Percentiles rank a stretch among this genome's conserved stretches.
These are phyloP conservation scores for Quercus tomentella DNA, from an alignment of 331 rosid genomes.

Conservation along the genomic window DNA sequence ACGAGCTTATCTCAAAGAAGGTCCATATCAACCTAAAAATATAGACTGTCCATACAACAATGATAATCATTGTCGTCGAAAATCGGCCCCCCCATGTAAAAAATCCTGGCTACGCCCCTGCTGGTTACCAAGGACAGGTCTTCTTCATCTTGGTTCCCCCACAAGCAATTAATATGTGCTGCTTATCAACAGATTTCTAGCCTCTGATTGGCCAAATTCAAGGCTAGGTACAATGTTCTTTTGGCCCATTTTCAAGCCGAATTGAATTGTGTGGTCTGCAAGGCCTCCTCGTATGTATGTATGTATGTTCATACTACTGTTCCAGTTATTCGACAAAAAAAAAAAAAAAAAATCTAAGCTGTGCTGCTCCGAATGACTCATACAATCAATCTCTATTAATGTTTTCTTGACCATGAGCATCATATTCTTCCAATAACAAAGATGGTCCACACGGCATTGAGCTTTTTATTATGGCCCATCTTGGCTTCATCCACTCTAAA, in stretches of 20 bases:
- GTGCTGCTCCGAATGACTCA: neutral
- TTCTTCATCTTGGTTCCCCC: constrained; percentile 17
- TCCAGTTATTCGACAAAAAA: neutral
- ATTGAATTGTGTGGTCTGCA: constrained; percentile 21
- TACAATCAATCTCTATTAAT: neutral
- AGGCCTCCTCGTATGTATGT: neutral
- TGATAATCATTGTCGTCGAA: no score
- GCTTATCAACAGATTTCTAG: constrained; percentile 7
- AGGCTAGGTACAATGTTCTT: neutral
- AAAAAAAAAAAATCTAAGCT: neutral
- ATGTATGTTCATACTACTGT: neutral
- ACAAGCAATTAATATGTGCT: constrained; percentile 16
- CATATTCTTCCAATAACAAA: neutral
- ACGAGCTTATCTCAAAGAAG: no score
- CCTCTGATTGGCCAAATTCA: neutral
- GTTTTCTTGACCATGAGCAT: neutral
- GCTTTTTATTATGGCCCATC: neutral
- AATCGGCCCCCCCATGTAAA: no score
- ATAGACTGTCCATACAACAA: no score
- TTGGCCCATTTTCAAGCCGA: constrained; percentile 21
- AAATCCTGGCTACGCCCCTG: no score
- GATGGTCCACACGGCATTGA: neutral
- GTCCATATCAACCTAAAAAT: no score
- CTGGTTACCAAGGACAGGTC: constrained; percentile 8
- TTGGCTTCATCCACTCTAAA: no score